Base-by-base conservation (phyloP, 441 rosid species). In the Syzygium malaccense region DNA sequence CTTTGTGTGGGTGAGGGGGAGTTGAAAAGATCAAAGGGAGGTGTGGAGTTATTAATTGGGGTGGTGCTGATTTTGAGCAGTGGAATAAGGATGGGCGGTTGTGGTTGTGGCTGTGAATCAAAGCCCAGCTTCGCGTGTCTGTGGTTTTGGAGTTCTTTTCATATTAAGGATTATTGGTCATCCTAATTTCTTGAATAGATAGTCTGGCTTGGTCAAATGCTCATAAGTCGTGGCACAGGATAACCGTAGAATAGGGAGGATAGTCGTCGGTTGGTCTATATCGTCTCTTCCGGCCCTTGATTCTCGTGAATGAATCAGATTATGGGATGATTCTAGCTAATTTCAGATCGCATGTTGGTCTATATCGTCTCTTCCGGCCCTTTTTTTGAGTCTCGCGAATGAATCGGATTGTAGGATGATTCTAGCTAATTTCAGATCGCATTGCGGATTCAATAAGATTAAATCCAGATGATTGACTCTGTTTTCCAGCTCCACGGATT, bases 11-110 rank as follows among this genome's bases (percentile, higher is more conserved):
- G 49, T 41, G 80, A 71, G 80, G 51, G 80, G 51, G 87, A 85
- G 55, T 86, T 88, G 94, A 91, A 92, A 92, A 92, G 90, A 93
- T 92, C 93, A 91, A 91, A 26, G 89, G 83, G 14, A 23, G 85
- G 89, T 91, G 90, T 20, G 83, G 83, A 12, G 90, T 90, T 90
- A 90, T 89, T 89, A 87, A 90, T 87, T 89, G 85, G 89, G 93
- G 85, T 71, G 85, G 88, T 56, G 68, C 88, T 68, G 86, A 75
- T 48, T 87, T 54, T 87, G 86, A 66, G 86, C 54, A 90, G 92
- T 87, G 89, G 92, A 92, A 92, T 87, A 87, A 66, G 93, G 93
- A 92, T 90, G 87, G 89, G 91, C 87, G 91, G 93, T 88, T 89
- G 89, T 89, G 91, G 93, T 88, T 89, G 89, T 88, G 95, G 96